phyloP scores from a whole-genome alignment of 2,329 filamentous ascomycete genomes.

The Didymella pomorum region DNA sequence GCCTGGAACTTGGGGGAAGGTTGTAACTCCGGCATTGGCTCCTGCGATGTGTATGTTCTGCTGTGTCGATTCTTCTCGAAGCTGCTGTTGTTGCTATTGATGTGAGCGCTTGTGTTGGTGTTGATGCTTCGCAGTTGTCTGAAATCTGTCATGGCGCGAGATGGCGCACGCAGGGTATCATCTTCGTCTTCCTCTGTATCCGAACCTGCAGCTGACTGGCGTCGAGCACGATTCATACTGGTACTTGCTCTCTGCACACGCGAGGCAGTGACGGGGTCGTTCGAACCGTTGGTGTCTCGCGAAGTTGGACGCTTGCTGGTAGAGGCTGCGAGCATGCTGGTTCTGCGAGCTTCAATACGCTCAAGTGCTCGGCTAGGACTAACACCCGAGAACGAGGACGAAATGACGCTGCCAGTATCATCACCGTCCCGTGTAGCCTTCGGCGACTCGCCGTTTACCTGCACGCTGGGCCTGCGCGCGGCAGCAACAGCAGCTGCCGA shows the following conservation, averaged over 20 bases:
- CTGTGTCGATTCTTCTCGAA: constrained; percentile 31
- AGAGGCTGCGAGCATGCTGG: constrained; percentile 38
- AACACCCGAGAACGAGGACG: constrained; percentile 35
- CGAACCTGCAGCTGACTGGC: constrained; percentile 39
- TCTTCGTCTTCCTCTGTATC: constrained; percentile 53
- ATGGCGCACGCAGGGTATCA: constrained; percentile 54
- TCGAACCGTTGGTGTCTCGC: constrained; percentile 35
- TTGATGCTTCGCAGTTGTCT: constrained; percentile 41
- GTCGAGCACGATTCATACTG: constrained; percentile 49
- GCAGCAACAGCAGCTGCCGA: constrained; percentile 26
- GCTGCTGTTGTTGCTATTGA: constrained; percentile 26
- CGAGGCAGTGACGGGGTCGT: constrained; percentile 31
- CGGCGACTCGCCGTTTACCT: constrained; percentile 48
- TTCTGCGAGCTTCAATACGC: constrained; percentile 57
- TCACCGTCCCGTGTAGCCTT: constrained; percentile 46
- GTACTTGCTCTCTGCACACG: constrained; percentile 50
- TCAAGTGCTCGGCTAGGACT: constrained; percentile 50
- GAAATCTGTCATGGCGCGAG: constrained; percentile 59
- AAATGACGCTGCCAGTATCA: constrained; percentile 41
- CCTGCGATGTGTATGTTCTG: constrained; percentile 49
- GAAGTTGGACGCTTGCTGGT: constrained; percentile 42
- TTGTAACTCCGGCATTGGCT: constrained; percentile 49
- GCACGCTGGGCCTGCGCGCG: constrained; percentile 47
- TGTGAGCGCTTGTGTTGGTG: constrained; percentile 32
- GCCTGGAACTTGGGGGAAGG: constrained; percentile 43